Evolutionary conservation across 345 rosid species (phyloP), one percentile per base, ranked within the genome.

Genomic region (Ceriops zippeliana): DNA sequence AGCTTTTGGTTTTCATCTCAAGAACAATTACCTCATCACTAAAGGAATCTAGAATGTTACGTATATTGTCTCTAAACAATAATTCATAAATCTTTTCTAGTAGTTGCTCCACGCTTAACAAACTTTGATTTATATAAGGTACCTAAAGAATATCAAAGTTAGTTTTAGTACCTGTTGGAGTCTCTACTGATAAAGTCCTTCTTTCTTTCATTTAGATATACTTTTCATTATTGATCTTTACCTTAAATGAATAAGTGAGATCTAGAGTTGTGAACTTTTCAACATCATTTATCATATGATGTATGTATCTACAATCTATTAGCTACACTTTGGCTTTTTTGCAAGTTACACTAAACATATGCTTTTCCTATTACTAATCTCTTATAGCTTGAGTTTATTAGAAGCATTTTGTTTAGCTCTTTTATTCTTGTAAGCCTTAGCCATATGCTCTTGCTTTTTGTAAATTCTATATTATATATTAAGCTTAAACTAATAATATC

Each of bases 221-320:
- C 26, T 11, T 62, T 20, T 47, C 7, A 71, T 71, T 63, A 6
- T 57, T 57, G 1, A 65, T 26, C 5, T n/a, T 65, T 6, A 65
- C 37, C 20, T 1, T 65, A 2, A 15, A 65, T 2, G 2, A 28
- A 21, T 47, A 71, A 3, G 35, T 4, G 2, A 22, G 8, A 22
- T 61, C 7, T 15, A 70, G 61, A n/a, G 1, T 7, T 6, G 17
- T 60, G 5, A 63, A 42, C 34, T 21, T 63, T 0, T 0, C 0
- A 37, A 5, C 53, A 42, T 63, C 52, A 63, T 63, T 21, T 0
- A 31, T 37, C 51, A 63, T 24, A 13, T 64, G 35, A n/a, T 21
- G 0, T 10, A 51, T 64, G 3, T 35, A 71, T 3, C 70, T 37
- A 30, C 37, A 57, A 3, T 71, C 37, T 54, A 56, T 56, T 13